Percentiles rank a stretch among this genome's conserved stretches.
These are phyloP conservation scores for Ustulina deusta DNA, from an alignment of 2,329 filamentous ascomycete species.

Conservation along the genomic window DNA sequence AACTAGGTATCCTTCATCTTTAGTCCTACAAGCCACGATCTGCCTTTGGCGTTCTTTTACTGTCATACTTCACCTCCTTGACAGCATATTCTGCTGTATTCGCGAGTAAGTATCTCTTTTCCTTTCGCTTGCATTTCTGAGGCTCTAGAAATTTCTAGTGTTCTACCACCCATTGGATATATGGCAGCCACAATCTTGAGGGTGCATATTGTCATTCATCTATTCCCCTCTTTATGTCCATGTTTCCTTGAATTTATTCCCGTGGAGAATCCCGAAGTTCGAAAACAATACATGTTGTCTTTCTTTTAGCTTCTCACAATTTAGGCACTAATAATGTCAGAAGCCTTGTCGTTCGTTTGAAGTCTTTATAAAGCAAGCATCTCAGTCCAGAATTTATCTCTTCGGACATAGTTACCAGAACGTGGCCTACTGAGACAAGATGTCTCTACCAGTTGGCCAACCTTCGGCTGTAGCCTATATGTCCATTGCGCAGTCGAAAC, in stretches of 20 bases:
- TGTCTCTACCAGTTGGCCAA: neutral
- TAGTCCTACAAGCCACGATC: neutral
- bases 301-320: neutral
- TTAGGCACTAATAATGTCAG: neutral
- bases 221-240: neutral
- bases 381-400: neutral
- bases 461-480: neutral
- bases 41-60: neutral
- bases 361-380: neutral
- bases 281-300: neutral
- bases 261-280: neutral
- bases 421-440: slow-evolving; percentile 1
- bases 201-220: neutral
- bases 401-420: neutral
- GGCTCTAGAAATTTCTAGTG: neutral
- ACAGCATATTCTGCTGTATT: neutral
- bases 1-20: neutral
- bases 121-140: neutral
- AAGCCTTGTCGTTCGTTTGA: neutral
- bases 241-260: neutral
- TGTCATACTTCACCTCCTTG: neutral
- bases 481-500: neutral
- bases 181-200: neutral
- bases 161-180: neutral
- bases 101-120: neutral